Evolutionary conservation across 257 asterid species (phyloP).

Genomic region (Capsicum baccatum): DNA sequence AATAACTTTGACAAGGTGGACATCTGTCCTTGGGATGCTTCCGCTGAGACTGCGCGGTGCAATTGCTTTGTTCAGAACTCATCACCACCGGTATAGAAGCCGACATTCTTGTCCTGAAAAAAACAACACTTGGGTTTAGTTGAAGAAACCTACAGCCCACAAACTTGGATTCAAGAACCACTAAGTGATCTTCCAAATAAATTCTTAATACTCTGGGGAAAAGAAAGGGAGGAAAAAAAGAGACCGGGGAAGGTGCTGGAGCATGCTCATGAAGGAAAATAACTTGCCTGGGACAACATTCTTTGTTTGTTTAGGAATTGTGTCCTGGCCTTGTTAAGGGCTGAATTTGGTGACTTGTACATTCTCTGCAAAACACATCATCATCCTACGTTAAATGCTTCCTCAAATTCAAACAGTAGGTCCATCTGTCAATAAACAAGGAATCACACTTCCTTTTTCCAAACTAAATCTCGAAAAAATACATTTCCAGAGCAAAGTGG

Average conservation of each 20-base stretch:
- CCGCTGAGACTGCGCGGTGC: background rate
- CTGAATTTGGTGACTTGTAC: slow-evolving; percentile 82
- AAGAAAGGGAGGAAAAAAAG: background rate
- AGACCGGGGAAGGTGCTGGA: background rate
- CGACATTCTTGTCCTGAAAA: slow-evolving; percentile 67
- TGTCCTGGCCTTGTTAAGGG: slow-evolving; percentile 81
- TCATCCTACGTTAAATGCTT: background rate
- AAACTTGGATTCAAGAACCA: background rate
- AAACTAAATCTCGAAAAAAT: background rate
- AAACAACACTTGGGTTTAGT: background rate
- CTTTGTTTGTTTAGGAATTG: slow-evolving; percentile 80
- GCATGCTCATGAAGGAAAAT: background rate
- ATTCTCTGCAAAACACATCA: slow-evolving; percentile 55
- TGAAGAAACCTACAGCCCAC: background rate
- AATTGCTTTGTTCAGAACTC: slow-evolving; percentile 31
- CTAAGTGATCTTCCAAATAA: background rate
- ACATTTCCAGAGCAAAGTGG: background rate
- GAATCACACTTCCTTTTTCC: background rate
- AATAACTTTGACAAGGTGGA: background rate
- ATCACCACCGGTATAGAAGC: slow-evolving; percentile 59
- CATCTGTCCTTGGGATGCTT: background rate
- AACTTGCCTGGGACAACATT: slow-evolving; percentile 67
- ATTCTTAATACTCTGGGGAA: background rate
- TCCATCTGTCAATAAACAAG: background rate
- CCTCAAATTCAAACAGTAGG: background rate